A percentile compares a stretch with the other conserved stretches of the same genome.
Conservation (phyloP, 352 stramenopile species). For the Phytopythium litorale region DNA sequence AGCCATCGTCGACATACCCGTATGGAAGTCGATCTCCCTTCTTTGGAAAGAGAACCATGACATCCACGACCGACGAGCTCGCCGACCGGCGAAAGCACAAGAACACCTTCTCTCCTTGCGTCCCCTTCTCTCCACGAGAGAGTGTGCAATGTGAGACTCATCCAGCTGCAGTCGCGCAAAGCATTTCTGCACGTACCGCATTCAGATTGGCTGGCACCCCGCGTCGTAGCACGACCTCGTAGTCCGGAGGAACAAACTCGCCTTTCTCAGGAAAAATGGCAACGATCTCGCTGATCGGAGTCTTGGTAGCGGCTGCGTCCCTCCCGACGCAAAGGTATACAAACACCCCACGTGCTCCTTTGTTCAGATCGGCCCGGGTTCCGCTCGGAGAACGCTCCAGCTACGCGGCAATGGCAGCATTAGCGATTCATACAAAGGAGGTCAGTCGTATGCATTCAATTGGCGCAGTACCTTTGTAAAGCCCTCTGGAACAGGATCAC, state of each 20-base stretch:
- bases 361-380: constrained; percentile 76
- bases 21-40: constrained; percentile 85
- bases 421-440: neutral
- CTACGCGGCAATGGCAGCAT: constrained; percentile 16
- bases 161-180: neutral
- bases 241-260: constrained; percentile 73
- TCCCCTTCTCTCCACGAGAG: constrained; percentile 33
- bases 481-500: constrained; percentile 60
- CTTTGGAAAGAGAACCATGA: constrained; percentile 69
- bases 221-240: constrained; percentile 64
- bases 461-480: constrained; percentile 54
- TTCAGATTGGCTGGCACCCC: constrained; percentile 71
- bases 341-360: constrained; percentile 71
- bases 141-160: neutral
- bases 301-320: constrained; percentile 38
- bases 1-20: constrained; percentile 27
- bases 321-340: constrained; percentile 71
- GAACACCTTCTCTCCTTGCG: constrained; percentile 78
- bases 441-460: neutral
- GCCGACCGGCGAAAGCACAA: constrained; percentile 72
- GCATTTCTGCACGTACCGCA: constrained; percentile 25
- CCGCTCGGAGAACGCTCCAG: constrained; percentile 72
- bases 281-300: constrained; percentile 76
- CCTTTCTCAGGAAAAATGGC: constrained; percentile 71
- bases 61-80: constrained; percentile 57